Evolutionary conservation across 305 asterid genomes (phyloP).

Genomic region (Euphrasia arctica): DNA sequence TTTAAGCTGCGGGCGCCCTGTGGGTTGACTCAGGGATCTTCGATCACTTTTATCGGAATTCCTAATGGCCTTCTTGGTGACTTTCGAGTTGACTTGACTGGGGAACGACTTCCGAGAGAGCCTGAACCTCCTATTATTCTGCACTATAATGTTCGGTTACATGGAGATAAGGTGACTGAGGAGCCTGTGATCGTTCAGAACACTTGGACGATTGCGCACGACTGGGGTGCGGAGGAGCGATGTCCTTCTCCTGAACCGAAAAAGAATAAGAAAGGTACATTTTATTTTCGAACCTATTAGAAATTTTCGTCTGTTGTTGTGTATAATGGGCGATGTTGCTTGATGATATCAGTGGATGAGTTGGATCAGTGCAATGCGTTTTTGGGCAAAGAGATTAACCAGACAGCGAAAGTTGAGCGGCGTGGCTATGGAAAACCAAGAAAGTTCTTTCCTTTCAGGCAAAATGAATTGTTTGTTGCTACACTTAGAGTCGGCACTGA

Average conservation of each 20-base stretch:
- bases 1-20: conserved; percentile 81
- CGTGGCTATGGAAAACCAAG: conserved; percentile 45
- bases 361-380: conserved; percentile 82
- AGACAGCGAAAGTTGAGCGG: conserved; percentile 32
- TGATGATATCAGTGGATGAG: conserved; percentile 70
- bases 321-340: conserved; percentile 23
- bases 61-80: conserved; percentile 96
- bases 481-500: conserved; percentile 89
- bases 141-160: conserved; percentile 93
- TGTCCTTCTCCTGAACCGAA: conserved; percentile 70
- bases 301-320: conserved; percentile 20
- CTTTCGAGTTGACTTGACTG: conserved; percentile 81
- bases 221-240: conserved; percentile 96
- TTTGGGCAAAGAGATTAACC: conserved; percentile 72
- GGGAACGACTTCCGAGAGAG: conserved; percentile 95
- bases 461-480: conserved; percentile 77
- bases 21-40: conserved; percentile 96
- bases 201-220: conserved; percentile 89
- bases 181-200: conserved; percentile 95
- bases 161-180: conserved; percentile 90
- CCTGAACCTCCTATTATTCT: conserved; percentile 88
- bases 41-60: conserved; percentile 84
- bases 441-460: conserved; percentile 86
- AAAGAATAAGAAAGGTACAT: conserved; percentile 64
- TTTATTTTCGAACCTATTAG: neutral